Evolutionary conservation across 2,329 filamentous ascomycete species (phyloP).

Genomic region (Geosmithia putterillii): DNA sequence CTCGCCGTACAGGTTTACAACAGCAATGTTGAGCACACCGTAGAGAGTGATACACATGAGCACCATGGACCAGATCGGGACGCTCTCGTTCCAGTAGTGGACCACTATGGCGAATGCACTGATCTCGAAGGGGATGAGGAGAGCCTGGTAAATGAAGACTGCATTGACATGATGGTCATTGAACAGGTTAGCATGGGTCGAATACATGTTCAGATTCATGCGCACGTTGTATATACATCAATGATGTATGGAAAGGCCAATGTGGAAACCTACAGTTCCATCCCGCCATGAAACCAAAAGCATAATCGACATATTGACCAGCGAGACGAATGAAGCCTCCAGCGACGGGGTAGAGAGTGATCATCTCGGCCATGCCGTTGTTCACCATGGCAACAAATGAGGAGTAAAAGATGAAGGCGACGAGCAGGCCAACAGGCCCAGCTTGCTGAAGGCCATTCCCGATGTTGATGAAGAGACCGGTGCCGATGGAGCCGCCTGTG

Average conservation of each 20-base stretch:
- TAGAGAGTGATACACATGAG: too few species aligned
- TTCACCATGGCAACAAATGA: slow-evolving; percentile 13
- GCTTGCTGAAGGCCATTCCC: slow-evolving; percentile 17
- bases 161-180: too few species aligned
- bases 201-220: too few species aligned
- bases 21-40: neutral
- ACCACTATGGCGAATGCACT: slow-evolving; percentile 33
- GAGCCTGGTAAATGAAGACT: slow-evolving; percentile 32
- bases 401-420: slow-evolving; percentile 13
- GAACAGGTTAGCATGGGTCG: too few species aligned
- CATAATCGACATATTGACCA: slow-evolving; percentile 31
- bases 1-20: slow-evolving; percentile 56
- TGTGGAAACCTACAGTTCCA: too few species aligned
- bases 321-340: slow-evolving; percentile 32
- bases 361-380: slow-evolving; percentile 28
- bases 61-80: slow-evolving; percentile 8
- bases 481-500: slow-evolving; percentile 41
- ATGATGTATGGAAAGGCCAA: too few species aligned
- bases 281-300: slow-evolving; percentile 30
- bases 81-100: slow-evolving; percentile 23
- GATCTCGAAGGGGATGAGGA: slow-evolving; percentile 36
- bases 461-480: slow-evolving; percentile 16
- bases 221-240: too few species aligned
- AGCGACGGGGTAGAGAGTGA: slow-evolving; percentile 31
- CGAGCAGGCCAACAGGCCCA: slow-evolving; percentile 18